Percentiles rank a stretch among this genome's conserved stretches.
These are phyloP conservation scores for Rauvolfia tetraphylla DNA, from an alignment of 257 asterid genomes.

Conservation along the genomic window DNA sequence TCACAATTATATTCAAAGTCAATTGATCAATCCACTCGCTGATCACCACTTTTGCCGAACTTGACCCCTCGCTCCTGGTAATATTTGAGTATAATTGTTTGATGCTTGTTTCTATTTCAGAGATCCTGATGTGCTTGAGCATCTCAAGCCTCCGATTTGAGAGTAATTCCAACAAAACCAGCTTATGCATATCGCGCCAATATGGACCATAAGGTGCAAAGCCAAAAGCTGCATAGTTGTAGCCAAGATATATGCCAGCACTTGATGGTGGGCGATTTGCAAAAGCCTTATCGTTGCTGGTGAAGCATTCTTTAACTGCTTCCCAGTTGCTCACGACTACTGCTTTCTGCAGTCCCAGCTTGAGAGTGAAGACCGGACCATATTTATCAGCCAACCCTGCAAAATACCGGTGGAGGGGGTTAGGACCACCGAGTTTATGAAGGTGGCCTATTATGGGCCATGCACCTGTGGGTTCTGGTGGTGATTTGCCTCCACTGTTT, in stretches of 20 bases:
- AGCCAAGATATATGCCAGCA: slow-evolving; percentile 40
- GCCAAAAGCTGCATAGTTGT: slow-evolving; percentile 42
- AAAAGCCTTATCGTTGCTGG: slow-evolving; percentile 41
- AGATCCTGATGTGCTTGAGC: slow-evolving; percentile 32
- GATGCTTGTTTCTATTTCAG: slow-evolving; percentile 23
- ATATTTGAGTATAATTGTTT: slow-evolving; percentile 12
- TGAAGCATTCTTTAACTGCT: slow-evolving; percentile 54
- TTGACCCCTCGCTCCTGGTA: neutral
- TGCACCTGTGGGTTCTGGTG: slow-evolving; percentile 47
- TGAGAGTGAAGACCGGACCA: slow-evolving; percentile 46
- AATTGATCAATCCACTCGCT: slow-evolving; percentile 38
- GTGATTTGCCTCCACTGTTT: neutral
- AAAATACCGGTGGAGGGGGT: slow-evolving; percentile 19
- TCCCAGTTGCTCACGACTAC: slow-evolving; percentile 45
- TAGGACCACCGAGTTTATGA: slow-evolving; percentile 23
- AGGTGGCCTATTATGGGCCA: slow-evolving; percentile 68
- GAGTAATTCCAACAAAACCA: slow-evolving; percentile 41
- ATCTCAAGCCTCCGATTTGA: slow-evolving; percentile 39
- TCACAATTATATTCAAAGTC: slow-evolving; percentile 32
- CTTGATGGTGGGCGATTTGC: slow-evolving; percentile 35
- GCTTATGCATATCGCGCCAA: slow-evolving; percentile 50
- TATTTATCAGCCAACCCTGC: slow-evolving; percentile 41
- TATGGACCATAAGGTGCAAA: slow-evolving; percentile 39
- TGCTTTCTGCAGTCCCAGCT: slow-evolving; percentile 31
- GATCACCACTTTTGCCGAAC: slow-evolving; percentile 23